Evolutionary conservation across 345 rosid genomes (phyloP).

Genomic region (Gossypium rotundifolium): DNA sequence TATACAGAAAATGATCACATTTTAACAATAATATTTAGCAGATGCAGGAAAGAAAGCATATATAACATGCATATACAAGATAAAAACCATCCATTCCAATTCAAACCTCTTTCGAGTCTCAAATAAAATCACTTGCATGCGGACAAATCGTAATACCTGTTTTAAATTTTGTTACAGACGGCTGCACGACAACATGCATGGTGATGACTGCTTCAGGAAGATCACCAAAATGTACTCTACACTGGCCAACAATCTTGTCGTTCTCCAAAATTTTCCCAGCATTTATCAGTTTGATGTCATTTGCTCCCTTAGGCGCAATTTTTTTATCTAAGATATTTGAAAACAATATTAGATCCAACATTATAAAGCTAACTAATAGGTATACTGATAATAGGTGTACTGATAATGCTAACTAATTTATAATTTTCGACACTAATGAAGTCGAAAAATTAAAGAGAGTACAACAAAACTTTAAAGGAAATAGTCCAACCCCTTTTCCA

Average conservation of each 20-base stretch:
- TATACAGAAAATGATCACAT: neutral
- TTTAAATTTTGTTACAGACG: constrained; percentile 61
- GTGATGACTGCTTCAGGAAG: constrained; percentile 65
- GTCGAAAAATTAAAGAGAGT: neutral
- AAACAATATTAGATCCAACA: neutral
- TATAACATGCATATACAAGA: neutral
- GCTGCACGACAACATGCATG: constrained; percentile 97
- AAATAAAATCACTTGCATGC: neutral
- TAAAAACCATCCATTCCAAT: neutral
- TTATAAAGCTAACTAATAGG: neutral
- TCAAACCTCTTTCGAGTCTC: neutral
- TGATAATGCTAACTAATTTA: neutral
- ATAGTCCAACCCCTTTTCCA: neutral
- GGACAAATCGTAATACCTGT: constrained; percentile 39
- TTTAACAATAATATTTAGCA: neutral
- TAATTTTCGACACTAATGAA: neutral
- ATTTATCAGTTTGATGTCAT: constrained; percentile 80
- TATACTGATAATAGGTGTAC: neutral
- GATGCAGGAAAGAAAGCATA: neutral
- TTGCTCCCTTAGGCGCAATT: constrained; percentile 67
- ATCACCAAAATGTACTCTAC: constrained; percentile 73
- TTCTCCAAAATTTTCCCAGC: constrained; percentile 60
- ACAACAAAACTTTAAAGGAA: neutral
- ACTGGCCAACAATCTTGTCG: constrained; percentile 54
- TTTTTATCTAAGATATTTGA: constrained; percentile 50